Percentiles rank a stretch among this genome's conserved stretches.
phyloP scores from a whole-genome alignment of 108 stramenopile species.

The Aurantiochytrium sp. region DNA sequence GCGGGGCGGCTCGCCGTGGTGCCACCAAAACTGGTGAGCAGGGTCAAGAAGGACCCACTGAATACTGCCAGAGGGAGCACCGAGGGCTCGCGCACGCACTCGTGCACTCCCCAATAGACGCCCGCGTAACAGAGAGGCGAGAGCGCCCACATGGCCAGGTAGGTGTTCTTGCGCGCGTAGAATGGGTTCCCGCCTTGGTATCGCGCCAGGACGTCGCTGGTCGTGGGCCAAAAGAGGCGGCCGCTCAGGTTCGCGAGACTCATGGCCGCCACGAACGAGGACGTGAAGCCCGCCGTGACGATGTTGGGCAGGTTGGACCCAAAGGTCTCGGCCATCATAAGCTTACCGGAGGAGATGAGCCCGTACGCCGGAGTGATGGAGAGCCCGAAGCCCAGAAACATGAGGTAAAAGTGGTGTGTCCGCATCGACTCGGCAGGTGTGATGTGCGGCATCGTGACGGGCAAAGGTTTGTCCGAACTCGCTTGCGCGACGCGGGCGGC shows the following conservation, averaged over 20 bases:
- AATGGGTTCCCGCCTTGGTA: conserved; percentile 63
- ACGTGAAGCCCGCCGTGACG: conserved; percentile 63
- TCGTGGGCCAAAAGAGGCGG: conserved; percentile 71
- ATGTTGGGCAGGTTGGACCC: conserved; percentile 64
- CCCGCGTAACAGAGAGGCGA: background rate
- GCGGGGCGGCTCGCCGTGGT: conserved; percentile 69
- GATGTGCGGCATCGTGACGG: background rate
- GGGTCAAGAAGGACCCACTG: conserved; percentile 56
- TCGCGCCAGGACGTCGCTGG: conserved; percentile 67
- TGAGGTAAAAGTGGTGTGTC: conserved; percentile 69
- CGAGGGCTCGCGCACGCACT: conserved; percentile 40
- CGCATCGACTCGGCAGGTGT: conserved; percentile 40
- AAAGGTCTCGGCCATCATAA: conserved; percentile 77
- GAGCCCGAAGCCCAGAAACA: conserved; percentile 69
- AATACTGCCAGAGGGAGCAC: conserved; percentile 59
- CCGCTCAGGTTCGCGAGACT: conserved; percentile 70
- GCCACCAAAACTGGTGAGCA: conserved; percentile 75
- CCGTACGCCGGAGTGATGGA: conserved; percentile 71
- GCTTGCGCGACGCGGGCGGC: too few species aligned
- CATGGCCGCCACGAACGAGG: conserved; percentile 66
- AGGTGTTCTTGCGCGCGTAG: conserved; percentile 60
- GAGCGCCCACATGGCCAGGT: conserved; percentile 42
- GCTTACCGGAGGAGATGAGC: conserved; percentile 68
- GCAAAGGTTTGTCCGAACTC: background rate
- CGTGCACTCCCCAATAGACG: conserved; percentile 35